These are phyloP conservation scores for Cunninghamia lanceolata DNA, from an alignment of 75 land plant species.

Conservation along the genomic window DNA sequence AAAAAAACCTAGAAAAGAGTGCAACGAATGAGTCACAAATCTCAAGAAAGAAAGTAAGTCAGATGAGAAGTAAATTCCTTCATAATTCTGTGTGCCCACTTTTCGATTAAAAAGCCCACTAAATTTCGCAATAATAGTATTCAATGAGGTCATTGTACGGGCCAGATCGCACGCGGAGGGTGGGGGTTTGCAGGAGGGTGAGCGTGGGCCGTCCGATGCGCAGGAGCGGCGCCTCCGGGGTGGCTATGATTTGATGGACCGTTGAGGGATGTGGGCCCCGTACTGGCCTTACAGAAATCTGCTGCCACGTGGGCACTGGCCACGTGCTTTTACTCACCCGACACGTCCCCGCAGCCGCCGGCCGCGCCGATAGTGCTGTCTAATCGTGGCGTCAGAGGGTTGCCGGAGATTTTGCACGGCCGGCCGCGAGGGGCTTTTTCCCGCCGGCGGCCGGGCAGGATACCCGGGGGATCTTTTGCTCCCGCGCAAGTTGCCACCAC, in stretches of 20 bases:
- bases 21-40: background rate
- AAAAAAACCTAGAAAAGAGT: background rate
- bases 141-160: background rate
- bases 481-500: background rate
- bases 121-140: too few relatives aligned
- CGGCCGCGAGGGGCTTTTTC: background rate
- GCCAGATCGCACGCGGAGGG: background rate
- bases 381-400: background rate
- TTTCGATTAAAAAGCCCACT: too few relatives aligned
- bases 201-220: background rate
- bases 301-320: background rate
- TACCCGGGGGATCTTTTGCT: background rate
- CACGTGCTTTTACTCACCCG: background rate
- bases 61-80: background rate
- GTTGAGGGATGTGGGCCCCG: too few relatives aligned
- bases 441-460: background rate
- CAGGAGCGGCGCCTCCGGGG: background rate
- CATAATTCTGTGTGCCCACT: background rate
- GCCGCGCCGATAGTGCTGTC: background rate
- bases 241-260: too few relatives aligned
- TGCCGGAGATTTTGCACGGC: background rate
- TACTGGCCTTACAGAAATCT: too few relatives aligned
- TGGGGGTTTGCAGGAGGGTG: background rate
- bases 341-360: constrained; percentile 1
- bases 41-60: background rate